Evolutionary conservation across 2,329 filamentous ascomycete species (phyloP).

Genomic region (Colletotrichum echinochloae): DNA sequence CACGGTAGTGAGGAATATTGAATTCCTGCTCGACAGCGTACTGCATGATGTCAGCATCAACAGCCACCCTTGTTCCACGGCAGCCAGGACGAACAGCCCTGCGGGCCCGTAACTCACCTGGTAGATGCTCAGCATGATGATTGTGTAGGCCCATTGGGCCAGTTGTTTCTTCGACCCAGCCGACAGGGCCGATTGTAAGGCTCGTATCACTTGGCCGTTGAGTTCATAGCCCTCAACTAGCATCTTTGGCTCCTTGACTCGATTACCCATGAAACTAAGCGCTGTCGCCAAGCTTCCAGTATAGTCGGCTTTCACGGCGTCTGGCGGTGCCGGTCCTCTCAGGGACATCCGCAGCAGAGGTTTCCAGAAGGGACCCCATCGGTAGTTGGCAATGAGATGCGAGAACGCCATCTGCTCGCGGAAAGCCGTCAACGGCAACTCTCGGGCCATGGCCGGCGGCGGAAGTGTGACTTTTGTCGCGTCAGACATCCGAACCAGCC

Average conservation of each 20-base stretch:
- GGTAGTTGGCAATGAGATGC: slow-evolving; percentile 18
- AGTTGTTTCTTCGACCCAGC: slow-evolving; percentile 7
- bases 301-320: slow-evolving; percentile 14
- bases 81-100: no score
- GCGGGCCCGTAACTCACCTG: not conserved
- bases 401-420: slow-evolving; percentile 29
- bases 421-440: slow-evolving; percentile 25
- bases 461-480: not conserved
- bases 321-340: not conserved
- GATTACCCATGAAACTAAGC: slow-evolving; percentile 9
- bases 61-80: not conserved
- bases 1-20: slow-evolving; percentile 19
- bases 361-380: slow-evolving; percentile 31
- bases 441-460: not conserved
- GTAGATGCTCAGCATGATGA: slow-evolving; percentile 27
- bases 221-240: slow-evolving; percentile 21
- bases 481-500: slow-evolving; percentile 6
- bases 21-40: slow-evolving; percentile 14
- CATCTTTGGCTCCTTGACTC: slow-evolving; percentile 5
- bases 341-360: slow-evolving; percentile 7
- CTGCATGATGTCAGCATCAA: not conserved
- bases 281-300: slow-evolving; percentile 16
- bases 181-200: slow-evolving; percentile 9
- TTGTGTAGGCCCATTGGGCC: slow-evolving; percentile 23
- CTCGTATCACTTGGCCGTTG: slow-evolving; percentile 13